Percentiles rank a stretch among this genome's conserved stretches.
phyloP scores from a whole-genome alignment of 192 early-diverging fungal species.

The Chytriomyces sp. region DNA sequence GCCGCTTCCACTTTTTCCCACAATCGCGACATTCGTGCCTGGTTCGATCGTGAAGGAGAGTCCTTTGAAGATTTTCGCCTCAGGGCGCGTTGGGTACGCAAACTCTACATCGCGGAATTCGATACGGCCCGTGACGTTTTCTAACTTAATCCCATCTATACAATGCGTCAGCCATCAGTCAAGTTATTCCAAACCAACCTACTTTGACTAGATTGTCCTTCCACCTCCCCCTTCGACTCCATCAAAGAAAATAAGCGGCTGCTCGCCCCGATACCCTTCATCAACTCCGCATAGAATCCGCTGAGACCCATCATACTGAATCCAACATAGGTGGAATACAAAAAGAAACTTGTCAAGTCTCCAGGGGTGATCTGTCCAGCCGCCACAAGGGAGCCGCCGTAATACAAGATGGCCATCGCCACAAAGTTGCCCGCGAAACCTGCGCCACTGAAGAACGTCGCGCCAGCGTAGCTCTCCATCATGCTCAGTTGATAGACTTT shows the following conservation, averaged over 20 bases:
- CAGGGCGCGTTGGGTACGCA: constrained; percentile 62
- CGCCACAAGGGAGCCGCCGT: constrained; percentile 44
- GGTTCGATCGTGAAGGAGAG: constrained; percentile 70
- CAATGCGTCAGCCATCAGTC: too few species aligned
- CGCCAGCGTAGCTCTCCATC: constrained; percentile 34
- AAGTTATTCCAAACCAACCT: too few species aligned
- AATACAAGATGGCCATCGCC: constrained; percentile 47
- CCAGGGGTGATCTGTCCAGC: constrained; percentile 35
- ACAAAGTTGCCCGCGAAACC: constrained; percentile 43
- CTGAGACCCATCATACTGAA: constrained; percentile 32
- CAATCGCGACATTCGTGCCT: constrained; percentile 79
- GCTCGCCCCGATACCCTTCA: constrained; percentile 43
- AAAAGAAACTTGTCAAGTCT: constrained; percentile 46
- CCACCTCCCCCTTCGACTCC: constrained; percentile 29
- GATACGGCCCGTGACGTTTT: constrained; percentile 26
- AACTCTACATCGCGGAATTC: constrained; percentile 46
- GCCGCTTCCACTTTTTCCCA: constrained; percentile 76
- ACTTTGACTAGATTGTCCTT: neutral
- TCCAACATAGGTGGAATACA: constrained; percentile 40
- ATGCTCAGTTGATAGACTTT: constrained; percentile 34
- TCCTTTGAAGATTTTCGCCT: constrained; percentile 72
- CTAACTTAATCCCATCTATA: constrained; percentile 23
- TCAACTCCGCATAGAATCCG: constrained; percentile 40
- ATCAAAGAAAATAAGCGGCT: constrained; percentile 39
- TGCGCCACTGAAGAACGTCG: constrained; percentile 36